phyloP scores from a whole-genome alignment of 495 filamentous ascomycete genomes.

The Daldinia childiae region DNA sequence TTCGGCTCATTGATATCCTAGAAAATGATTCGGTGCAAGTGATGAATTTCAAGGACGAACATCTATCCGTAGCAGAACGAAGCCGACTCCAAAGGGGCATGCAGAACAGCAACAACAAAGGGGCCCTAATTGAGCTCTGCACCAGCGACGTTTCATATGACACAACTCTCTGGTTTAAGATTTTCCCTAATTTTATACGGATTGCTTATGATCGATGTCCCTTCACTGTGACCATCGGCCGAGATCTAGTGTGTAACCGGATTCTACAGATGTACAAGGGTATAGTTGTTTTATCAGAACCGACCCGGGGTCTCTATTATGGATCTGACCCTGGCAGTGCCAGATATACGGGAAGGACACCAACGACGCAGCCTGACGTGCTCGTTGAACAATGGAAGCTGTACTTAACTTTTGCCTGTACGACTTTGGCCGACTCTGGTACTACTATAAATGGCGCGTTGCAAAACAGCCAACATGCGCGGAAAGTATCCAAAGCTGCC shows the following conservation, averaged over 20 bases:
- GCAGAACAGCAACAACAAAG: slow-evolving; percentile 81
- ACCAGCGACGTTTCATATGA: slow-evolving; percentile 96
- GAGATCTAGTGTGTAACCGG: slow-evolving; percentile 90
- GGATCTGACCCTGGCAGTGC: slow-evolving; percentile 56
- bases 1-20: slow-evolving; percentile 86
- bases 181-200: slow-evolving; percentile 94
- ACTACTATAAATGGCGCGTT: slow-evolving; percentile 65
- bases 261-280: slow-evolving; percentile 91
- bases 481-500: slow-evolving; percentile 82
- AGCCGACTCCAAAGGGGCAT: slow-evolving; percentile 92
- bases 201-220: slow-evolving; percentile 91
- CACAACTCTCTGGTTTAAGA: slow-evolving; percentile 94
- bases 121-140: slow-evolving; percentile 91
- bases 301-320: slow-evolving; percentile 68
- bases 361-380: slow-evolving; percentile 82
- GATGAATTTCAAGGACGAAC: slow-evolving; percentile 91
- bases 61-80: slow-evolving; percentile 88
- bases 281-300: slow-evolving; percentile 80
- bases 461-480: slow-evolving; percentile 77
- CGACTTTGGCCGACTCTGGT: slow-evolving; percentile 88
- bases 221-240: slow-evolving; percentile 85
- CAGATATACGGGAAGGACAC: slow-evolving; percentile 61
- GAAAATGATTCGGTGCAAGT: slow-evolving; percentile 89
- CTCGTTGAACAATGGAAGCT: slow-evolving; percentile 98
- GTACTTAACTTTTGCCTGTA: slow-evolving; percentile 97